Base-by-base conservation (phyloP, 345 rosid species). In the Abelmoschus esculentus region DNA sequence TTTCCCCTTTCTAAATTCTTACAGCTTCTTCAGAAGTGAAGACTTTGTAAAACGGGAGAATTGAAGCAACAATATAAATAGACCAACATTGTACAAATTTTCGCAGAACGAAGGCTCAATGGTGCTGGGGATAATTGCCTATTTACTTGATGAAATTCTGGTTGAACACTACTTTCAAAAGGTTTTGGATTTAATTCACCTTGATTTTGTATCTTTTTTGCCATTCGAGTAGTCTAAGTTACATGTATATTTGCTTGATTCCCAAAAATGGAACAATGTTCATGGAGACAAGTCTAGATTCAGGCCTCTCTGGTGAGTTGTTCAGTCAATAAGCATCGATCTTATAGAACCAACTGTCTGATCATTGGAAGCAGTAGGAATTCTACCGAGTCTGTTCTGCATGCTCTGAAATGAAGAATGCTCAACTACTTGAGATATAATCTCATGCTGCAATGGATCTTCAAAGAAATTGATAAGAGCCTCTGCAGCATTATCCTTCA, bases 1-100 rank as follows among this genome's bases (percentile, higher is more conserved):
- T 49, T 49, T 15, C 26, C 53, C 53, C 18, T 49, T 14, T 15
- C 58, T 3, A 58, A 36, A 6, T 58, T 77, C 59, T 67, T 77
- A 54, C 75, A 70, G 47, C 75, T 70, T 52, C 75, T 53, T 61
- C 75, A 80, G 57, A 53, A 3, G 57, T 18, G n/a, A 17, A 53
- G 26, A 53, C 57, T 17, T 17, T 53, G 57, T 6, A 7, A 53
- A 53, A 53, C 57, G 22, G 57, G 9, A 52, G 22, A 7, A 53
- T 53, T 1, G 28, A 18, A 53, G 18, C 57, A 7, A 53, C 18
- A 53, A 53, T 18, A 53, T 18, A 18, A 7, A 7, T 50, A 50
- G 55, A 50, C 55, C 22, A 53, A 17, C 12, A 53, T 18, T 53
- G 57, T 53, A 53, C 57, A 53, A 53, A 53, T 53, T 53, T 53